phyloP scores from a whole-genome alignment of 1,284 basidiomycete genomes.

The Pyrrhoderma noxium region DNA sequence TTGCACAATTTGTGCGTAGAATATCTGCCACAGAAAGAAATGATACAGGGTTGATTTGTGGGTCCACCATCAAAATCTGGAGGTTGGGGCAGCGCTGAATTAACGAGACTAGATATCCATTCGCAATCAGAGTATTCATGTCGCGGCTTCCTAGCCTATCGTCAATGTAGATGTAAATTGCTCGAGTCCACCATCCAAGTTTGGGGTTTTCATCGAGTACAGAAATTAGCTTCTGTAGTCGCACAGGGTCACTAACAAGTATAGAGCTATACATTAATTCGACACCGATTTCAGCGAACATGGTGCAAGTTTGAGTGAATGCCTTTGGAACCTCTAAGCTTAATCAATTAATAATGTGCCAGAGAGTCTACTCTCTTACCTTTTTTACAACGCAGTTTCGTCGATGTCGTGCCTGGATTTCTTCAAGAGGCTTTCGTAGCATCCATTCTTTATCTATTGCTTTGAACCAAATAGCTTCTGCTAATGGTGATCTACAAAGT shows the following conservation, averaged over 20 bases:
- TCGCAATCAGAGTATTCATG: conserved; percentile 5
- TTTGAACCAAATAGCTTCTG: conserved; percentile 54
- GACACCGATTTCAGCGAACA: conserved; percentile 44
- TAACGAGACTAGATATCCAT: conserved; percentile 1
- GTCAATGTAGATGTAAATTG: conserved; percentile 42
- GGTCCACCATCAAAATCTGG: conserved; percentile 59
- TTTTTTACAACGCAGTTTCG: conserved; percentile 58
- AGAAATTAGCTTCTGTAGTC: conserved; percentile 39
- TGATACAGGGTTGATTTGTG: conserved; percentile 36
- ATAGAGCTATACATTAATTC: conserved; percentile 61
- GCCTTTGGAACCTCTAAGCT: conserved; percentile 33
- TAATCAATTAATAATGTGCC: neutral
- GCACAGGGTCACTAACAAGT: conserved; percentile 50
- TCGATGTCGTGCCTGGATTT: conserved; percentile 45
- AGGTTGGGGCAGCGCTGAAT: conserved; percentile 48
- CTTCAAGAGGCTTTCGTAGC: conserved; percentile 50
- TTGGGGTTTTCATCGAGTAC: conserved; percentile 43
- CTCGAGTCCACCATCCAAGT: conserved; percentile 57
- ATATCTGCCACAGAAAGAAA: conserved; percentile 58
- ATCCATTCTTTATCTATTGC: conserved; percentile 43
- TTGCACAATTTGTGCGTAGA: conserved; percentile 41
- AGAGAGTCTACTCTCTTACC: conserved; percentile 31
- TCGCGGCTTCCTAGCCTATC: conserved; percentile 4
- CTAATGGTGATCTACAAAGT: conserved; percentile 33
- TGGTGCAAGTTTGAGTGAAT: conserved; percentile 53